Percentiles rank a stretch among this genome's conserved stretches.
Evolutionary conservation across 1,139 yeast species (phyloP).

Genomic region (Diutina ranongensis): DNA sequence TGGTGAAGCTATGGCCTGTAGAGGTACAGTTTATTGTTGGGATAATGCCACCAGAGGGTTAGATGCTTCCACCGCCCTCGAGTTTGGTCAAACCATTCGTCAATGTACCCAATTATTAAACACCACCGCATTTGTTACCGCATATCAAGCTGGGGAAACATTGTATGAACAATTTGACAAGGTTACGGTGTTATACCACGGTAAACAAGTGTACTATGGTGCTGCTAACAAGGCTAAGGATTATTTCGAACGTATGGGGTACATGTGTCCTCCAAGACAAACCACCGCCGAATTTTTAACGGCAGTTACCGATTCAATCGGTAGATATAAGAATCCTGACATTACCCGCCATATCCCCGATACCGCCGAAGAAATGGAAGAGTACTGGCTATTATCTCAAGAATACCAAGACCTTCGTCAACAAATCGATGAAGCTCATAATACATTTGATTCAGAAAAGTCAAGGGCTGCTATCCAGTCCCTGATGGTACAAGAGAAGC

Average conservation of each 20-base stretch:
- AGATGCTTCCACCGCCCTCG: constrained; percentile 68
- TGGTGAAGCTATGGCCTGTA: constrained; percentile 50
- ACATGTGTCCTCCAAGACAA: constrained; percentile 47
- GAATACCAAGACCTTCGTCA: constrained; percentile 29
- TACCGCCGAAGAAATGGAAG: constrained; percentile 58
- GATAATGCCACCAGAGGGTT: constrained; percentile 75
- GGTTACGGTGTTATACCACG: constrained; percentile 48
- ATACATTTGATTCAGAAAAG: background rate
- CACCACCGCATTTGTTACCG: constrained; percentile 47
- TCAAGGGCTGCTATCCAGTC: constrained; percentile 10
- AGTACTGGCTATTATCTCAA: constrained; percentile 50
- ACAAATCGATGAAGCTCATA: constrained; percentile 21
- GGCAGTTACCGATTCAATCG: constrained; percentile 52
- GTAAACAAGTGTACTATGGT: constrained; percentile 51
- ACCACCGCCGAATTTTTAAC: constrained; percentile 59
- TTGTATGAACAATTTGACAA: constrained; percentile 53
- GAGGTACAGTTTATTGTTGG: constrained; percentile 53
- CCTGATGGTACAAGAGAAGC: constrained; percentile 7
- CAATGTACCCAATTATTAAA: constrained; percentile 45
- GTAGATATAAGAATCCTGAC: constrained; percentile 16
- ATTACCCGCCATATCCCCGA: constrained; percentile 31
- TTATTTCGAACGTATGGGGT: constrained; percentile 53
- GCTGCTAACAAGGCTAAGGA: constrained; percentile 39
- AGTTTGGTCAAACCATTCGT: constrained; percentile 50
- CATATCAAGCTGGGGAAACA: constrained; percentile 61